Evolutionary conservation across 2,329 filamentous ascomycete genomes (phyloP), one percentile per base, ranked within the genome.

Genomic region (Aureobasidium sp.): DNA sequence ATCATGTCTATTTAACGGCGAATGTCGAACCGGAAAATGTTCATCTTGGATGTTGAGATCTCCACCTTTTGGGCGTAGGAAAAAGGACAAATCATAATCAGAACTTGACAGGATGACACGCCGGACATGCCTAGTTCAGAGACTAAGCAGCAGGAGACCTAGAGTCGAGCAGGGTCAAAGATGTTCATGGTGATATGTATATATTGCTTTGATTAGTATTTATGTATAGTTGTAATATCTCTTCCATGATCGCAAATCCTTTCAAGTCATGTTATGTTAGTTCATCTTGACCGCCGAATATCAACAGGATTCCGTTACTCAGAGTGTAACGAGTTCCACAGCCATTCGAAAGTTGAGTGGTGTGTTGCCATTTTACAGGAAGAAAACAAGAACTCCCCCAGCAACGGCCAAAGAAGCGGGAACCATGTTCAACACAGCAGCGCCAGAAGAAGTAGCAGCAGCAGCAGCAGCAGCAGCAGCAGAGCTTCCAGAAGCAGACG

Each of bases 381-480:
- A 45, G 15, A 60, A 45, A 7, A 45, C 57, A n/a, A 33, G 8
- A 37, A 60, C 4, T n/a, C 57, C 57, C 8, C 44, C 60, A 56
- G 42, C 49, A 39, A n/a, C 49, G 6, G 33, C 24, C 3, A 61
- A 47, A 29, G 60, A 53, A 40, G 27, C 50, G 27, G 60, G 42
- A 7, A 47, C n/a, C 49, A 31, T 35, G 37, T 61, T 61, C 2
- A 19, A 14, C 33, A 29, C 19, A 53, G 58, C 58, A 53, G 58
- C 58, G 19, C 58, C 58, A 8, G 58, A 37, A 3, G 49, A 48
- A 35, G 58, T 19, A n/a, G 61, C 11, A 45, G 42, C 33, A 29
- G 42, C 33, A 29, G 61, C 53, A 35, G 53, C n/a, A n/a, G 61
- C 11, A 45, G 42, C 33, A 29, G 42, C 33, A 29, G 61, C 53